phyloP scores from a whole-genome alignment of 805 yeast species.

The Brettanomyces bruxellensis region DNA sequence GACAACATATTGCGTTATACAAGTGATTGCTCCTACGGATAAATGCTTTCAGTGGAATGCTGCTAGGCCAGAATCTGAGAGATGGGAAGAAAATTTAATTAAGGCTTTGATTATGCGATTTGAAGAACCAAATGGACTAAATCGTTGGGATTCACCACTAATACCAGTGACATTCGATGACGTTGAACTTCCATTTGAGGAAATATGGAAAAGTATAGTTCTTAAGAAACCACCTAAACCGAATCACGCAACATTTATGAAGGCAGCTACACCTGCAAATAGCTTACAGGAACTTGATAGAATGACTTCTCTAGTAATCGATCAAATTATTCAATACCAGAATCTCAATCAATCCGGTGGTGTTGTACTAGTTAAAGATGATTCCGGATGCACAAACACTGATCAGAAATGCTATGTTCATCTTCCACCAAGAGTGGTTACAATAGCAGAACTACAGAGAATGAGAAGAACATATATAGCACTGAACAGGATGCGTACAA shows the following conservation, averaged over 20 bases:
- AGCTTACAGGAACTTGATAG: constrained; percentile 73
- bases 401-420: constrained; percentile 28
- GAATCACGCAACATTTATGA: constrained; percentile 74
- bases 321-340: constrained; percentile 54
- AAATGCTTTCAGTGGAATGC: constrained; percentile 57
- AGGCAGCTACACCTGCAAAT: constrained; percentile 69
- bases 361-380: constrained; percentile 31
- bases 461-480: constrained; percentile 75
- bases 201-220: constrained; percentile 55
- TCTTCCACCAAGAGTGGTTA: constrained; percentile 51
- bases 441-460: constrained; percentile 75
- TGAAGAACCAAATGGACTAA: constrained; percentile 84
- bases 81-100: constrained; percentile 61
- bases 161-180: constrained; percentile 59
- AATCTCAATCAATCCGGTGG: constrained; percentile 42
- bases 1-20: constrained; percentile 78
- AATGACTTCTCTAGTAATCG: constrained; percentile 56
- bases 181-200: constrained; percentile 49
- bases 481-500: constrained; percentile 68
- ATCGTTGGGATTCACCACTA: constrained; percentile 92
- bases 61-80: constrained; percentile 19
- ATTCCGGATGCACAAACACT: constrained; percentile 26
- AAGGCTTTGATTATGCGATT: constrained; percentile 71
- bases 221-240: constrained; percentile 61
- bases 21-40: constrained; percentile 62